phyloP scores from a whole-genome alignment of 345 rosid species.

The Pugionium dolabratum region DNA sequence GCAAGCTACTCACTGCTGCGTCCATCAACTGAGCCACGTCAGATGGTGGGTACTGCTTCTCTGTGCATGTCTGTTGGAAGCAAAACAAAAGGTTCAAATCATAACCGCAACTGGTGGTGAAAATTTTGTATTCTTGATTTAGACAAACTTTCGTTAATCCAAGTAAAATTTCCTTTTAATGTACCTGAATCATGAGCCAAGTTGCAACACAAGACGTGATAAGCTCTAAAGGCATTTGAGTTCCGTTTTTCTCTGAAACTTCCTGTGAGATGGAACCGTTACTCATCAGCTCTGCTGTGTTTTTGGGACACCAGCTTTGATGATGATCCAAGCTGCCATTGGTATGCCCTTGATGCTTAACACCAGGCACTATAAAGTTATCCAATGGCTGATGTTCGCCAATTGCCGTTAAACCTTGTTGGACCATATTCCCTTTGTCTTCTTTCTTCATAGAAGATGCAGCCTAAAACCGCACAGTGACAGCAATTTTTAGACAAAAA shows the following conservation, averaged over 20 bases:
- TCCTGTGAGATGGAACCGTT: constrained; percentile 21
- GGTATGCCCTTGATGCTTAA: constrained; percentile 30
- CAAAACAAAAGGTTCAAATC: neutral
- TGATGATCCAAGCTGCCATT: constrained; percentile 35
- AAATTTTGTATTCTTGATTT: neutral
- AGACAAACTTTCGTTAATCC: neutral
- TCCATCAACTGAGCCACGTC: constrained; percentile 92
- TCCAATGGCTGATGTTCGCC: constrained; percentile 45
- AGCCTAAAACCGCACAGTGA: constrained; percentile 53
- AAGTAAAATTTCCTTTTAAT: neutral
- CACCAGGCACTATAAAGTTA: constrained; percentile 19
- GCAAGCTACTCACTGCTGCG: constrained; percentile 71
- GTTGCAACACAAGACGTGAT: constrained; percentile 82
- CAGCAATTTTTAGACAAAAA: neutral
- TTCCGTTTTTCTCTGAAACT: constrained; percentile 35
- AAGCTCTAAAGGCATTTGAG: constrained; percentile 66
- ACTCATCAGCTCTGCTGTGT: constrained; percentile 40
- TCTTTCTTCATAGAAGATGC: constrained; percentile 60
- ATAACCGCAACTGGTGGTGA: no score
- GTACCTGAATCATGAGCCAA: constrained; percentile 86
- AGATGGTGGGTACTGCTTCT: constrained; percentile 75
- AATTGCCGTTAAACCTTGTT: constrained; percentile 55
- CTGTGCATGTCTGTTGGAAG: constrained; percentile 66
- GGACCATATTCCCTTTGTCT: constrained; percentile 55
- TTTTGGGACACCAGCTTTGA: constrained; percentile 18